Evolutionary conservation across 495 filamentous ascomycete species (phyloP), one percentile per base, ranked within the genome.

Genomic region (Mytilinidion resinicola): DNA sequence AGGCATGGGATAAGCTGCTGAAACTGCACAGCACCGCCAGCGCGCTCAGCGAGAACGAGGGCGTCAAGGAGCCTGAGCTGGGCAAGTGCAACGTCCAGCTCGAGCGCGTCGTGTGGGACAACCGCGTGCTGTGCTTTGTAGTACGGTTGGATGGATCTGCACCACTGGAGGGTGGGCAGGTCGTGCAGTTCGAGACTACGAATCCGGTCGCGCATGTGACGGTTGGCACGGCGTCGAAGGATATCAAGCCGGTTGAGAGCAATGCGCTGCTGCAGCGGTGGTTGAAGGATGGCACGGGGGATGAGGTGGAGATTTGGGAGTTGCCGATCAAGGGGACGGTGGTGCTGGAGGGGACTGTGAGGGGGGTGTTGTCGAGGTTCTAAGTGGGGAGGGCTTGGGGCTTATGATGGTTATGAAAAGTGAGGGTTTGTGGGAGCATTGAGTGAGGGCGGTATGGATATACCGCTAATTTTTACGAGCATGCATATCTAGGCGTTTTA

Each of bases 181-280:
- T 65, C 4, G 70, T 75, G 42, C 62, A 58, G 19, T 89, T 88
- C 77, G 74, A 84, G 39, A 92, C 83, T 48, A 78, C 81, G 11
- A 98, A 98, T 68, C 67, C 74, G 30, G 77, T 92, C n/a, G 81
- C 89, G 14, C 93, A 98, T 70, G 78, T 97, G 48, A 97, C 93
- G 1, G 78, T 96, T 15, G 93, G 93, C 2, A 98, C 93, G 0
- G 80, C 81, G 20, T 73, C 79, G 55, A 72, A 76, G 54, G 64
- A 74, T 7, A 82, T 98, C 61, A 96, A 96, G 73, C 93, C 93
- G 1, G 89, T 86, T 75, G 91, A 98, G 76, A 91, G 91, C 65
- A 97, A 97, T 65, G 85, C 89, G 57, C 67, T 98, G 67, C 71
- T 98, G 52, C 70, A 75, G 58, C 71, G 77, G 43, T 96, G 90